A percentile compares a stretch with the other conserved stretches of the same genome.
These are phyloP conservation scores for Mycena galericulata DNA, from an alignment of 768 basidiomycete genomes.

Conservation along the genomic window DNA sequence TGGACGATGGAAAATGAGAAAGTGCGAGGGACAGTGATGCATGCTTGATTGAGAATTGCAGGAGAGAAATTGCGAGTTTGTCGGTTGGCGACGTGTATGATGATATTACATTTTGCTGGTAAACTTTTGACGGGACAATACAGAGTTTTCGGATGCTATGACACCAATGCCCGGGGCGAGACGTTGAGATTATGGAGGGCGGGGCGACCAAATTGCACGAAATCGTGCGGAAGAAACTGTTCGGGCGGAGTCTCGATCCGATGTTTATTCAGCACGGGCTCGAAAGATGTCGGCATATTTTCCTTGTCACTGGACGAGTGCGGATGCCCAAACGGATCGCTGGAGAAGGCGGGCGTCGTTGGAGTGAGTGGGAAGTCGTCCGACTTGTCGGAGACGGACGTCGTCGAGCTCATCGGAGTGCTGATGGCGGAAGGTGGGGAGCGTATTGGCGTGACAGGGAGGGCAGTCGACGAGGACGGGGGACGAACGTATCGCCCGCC, in stretches of 20 bases:
- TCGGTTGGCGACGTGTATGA: slow-evolving; percentile 73
- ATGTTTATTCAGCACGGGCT: slow-evolving; percentile 79
- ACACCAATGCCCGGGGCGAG: slow-evolving; percentile 72
- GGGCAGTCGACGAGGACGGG: slow-evolving; percentile 50
- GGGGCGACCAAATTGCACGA: slow-evolving; percentile 81
- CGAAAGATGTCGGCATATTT: slow-evolving; percentile 77
- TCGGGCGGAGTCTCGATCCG: slow-evolving; percentile 76
- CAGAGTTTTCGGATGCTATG: slow-evolving; percentile 59
- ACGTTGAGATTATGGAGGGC: slow-evolving; percentile 83
- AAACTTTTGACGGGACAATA: slow-evolving; percentile 53
- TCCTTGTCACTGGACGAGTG: slow-evolving; percentile 83
- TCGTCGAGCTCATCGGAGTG: slow-evolving; percentile 83
- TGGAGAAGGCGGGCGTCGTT: slow-evolving; percentile 75
- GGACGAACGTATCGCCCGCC: slow-evolving; percentile 80
- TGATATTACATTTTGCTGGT: slow-evolving; percentile 85
- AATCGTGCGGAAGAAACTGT: slow-evolving; percentile 85
- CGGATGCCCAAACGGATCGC: slow-evolving; percentile 60
- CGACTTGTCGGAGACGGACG: slow-evolving; percentile 78
- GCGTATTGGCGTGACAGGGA: slow-evolving; percentile 79
- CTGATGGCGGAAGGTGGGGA: slow-evolving; percentile 66
- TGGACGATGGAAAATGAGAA: slow-evolving; percentile 55
- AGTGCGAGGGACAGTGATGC: slow-evolving; percentile 78
- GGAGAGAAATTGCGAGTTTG: slow-evolving; percentile 70
- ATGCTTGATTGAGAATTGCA: slow-evolving; percentile 74
- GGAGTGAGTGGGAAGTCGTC: slow-evolving; percentile 90